These are phyloP conservation scores for Daldinia bambusicola DNA, from an alignment of 495 filamentous ascomycete species.

Conservation along the genomic window DNA sequence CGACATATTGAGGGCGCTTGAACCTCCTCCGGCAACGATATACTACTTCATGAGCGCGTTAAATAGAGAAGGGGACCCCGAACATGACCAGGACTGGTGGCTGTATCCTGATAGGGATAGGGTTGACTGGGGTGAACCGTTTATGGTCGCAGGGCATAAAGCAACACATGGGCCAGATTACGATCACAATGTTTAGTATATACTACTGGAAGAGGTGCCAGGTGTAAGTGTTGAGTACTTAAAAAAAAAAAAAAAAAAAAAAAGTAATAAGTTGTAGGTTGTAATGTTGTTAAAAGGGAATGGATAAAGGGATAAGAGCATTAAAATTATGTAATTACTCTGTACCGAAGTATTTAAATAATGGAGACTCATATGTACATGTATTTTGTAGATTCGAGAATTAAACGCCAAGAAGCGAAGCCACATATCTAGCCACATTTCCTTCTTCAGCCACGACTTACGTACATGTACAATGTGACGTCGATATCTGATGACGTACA, in stretches of 20 bases:
- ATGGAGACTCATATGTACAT: too few species aligned
- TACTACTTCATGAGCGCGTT: constrained; percentile 16
- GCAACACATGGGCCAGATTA: constrained; percentile 31
- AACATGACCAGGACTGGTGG: background rate
- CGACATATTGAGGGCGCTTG: constrained; percentile 8
- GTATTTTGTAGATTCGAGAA: too few species aligned
- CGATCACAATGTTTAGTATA: background rate
- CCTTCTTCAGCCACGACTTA: too few species aligned
- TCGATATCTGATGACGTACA: constrained; percentile 4
- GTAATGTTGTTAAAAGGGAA: too few species aligned
- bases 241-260: too few species aligned
- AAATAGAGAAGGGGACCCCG: constrained; percentile 3
- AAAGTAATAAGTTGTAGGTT: too few species aligned
- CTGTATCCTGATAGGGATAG: constrained; percentile 35
- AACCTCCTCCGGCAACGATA: constrained; percentile 9
- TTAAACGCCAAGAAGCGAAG: background rate
- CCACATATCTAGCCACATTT: background rate
- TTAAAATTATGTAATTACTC: too few species aligned
- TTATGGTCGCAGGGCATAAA: constrained; percentile 16
- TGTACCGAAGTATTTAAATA: too few species aligned
- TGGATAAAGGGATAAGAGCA: too few species aligned
- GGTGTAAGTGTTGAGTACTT: too few species aligned
- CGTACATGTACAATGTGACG: too few species aligned
- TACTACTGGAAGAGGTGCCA: too few species aligned
- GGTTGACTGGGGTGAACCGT: constrained; percentile 40